Conservation (phyloP, 805 yeast genomes). For the Metschnikowia borealis region DNA sequence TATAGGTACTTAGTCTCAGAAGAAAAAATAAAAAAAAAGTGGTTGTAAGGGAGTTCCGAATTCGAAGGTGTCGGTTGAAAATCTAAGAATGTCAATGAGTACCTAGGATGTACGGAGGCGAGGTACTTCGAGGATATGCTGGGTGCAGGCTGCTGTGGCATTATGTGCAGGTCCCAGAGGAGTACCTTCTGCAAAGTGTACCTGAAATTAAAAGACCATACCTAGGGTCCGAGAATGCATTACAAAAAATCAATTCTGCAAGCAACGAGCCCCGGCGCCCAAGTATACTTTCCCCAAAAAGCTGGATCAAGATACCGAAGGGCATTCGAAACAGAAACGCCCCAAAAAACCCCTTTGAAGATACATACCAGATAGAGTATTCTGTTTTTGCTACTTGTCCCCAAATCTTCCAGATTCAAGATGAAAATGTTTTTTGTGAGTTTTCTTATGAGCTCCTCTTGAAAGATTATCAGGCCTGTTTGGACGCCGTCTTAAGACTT, state of each 20-base stretch:
- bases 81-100: too few relatives aligned
- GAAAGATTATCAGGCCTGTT: too few relatives aligned
- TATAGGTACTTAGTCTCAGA: too few relatives aligned
- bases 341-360: conserved; percentile 13
- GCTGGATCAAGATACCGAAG: conserved; percentile 19
- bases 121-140: too few relatives aligned
- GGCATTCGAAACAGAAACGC: conserved; percentile 3
- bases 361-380: conserved; percentile 46
- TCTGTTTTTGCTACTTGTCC: conserved; percentile 47
- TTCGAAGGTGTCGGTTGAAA: too few relatives aligned
- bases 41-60: too few relatives aligned
- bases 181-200: not conserved
- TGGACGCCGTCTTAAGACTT: too few relatives aligned
- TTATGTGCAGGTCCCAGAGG: too few relatives aligned
- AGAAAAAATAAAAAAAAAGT: too few relatives aligned
- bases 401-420: conserved; percentile 13
- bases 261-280: not conserved
- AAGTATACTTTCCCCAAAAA: conserved; percentile 25
- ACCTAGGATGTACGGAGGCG: too few relatives aligned
- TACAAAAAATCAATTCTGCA: not conserved
- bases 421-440: conserved; percentile 16
- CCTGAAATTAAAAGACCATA: not conserved
- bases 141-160: too few relatives aligned
- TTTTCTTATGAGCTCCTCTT: conserved; percentile 11
- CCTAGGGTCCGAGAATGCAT: not conserved